Percentiles rank a stretch among this genome's conserved stretches.
These are phyloP conservation scores for Paramecium octaurelia DNA, from an alignment of 73 alveolate genomes.

Conservation along the genomic window DNA sequence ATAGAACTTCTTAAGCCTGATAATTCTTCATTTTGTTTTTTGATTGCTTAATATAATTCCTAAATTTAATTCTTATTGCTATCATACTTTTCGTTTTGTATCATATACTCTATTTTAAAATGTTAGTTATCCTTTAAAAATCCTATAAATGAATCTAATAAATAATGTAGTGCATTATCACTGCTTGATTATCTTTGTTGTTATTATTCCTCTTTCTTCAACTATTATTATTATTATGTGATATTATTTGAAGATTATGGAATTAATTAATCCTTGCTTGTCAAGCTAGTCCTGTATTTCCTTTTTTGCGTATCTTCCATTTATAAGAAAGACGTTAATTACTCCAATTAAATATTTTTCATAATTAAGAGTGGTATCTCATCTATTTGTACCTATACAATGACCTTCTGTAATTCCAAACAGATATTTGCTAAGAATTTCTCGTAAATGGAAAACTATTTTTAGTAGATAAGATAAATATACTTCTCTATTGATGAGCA, in stretches of 20 bases:
- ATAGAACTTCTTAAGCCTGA: neutral
- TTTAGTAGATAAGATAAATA: neutral
- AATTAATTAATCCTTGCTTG: neutral
- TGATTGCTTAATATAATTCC: neutral
- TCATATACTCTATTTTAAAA: neutral
- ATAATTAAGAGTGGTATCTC: neutral
- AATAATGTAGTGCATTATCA: neutral
- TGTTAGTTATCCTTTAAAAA: neutral
- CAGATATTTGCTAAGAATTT: constrained; percentile 11
- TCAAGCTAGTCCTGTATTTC: neutral
- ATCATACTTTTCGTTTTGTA: neutral
- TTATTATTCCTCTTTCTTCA: neutral
- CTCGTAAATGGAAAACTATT: neutral
- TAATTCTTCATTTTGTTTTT: neutral
- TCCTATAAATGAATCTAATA: neutral
- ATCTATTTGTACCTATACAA: neutral
- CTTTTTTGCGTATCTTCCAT: neutral
- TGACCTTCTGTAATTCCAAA: neutral
- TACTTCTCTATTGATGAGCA: neutral
- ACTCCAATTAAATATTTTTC: neutral
- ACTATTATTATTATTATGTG: neutral
- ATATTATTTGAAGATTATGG: neutral
- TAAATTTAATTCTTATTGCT: neutral
- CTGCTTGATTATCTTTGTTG: neutral
- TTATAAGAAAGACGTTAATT: neutral